phyloP scores from a whole-genome alignment of 495 filamentous ascomycete genomes.

The Neurospora tetrasperma region DNA sequence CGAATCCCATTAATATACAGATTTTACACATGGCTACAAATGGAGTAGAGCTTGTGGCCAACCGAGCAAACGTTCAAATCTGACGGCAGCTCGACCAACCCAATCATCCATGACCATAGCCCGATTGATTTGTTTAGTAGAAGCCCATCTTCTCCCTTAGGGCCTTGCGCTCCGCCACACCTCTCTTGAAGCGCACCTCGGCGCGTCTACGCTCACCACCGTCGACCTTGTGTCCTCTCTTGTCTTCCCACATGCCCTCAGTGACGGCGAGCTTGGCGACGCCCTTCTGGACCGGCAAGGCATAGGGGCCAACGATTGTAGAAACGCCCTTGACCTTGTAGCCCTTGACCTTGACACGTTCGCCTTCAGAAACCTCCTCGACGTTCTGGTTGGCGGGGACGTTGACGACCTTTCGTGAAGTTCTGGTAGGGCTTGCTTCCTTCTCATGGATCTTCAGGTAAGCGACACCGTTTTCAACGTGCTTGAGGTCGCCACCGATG shows the following conservation, averaged over 20 bases:
- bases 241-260: slow-evolving; percentile 84
- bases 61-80: background rate
- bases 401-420: slow-evolving; percentile 52
- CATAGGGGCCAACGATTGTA: slow-evolving; percentile 60
- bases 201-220: slow-evolving; percentile 86
- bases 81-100: background rate
- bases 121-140: slow-evolving; percentile 9
- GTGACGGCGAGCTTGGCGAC: slow-evolving; percentile 55
- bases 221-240: slow-evolving; percentile 80
- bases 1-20: slow-evolving; percentile 17
- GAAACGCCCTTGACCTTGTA: slow-evolving; percentile 55
- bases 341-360: slow-evolving; percentile 44
- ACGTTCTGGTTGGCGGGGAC: slow-evolving; percentile 44
- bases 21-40: slow-evolving; percentile 13
- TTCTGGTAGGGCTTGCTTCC: slow-evolving; percentile 19
- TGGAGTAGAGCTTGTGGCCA: background rate
- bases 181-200: slow-evolving; percentile 57
- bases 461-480: slow-evolving; percentile 63
- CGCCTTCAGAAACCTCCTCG: slow-evolving; percentile 30
- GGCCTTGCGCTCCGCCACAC: slow-evolving; percentile 39
- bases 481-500: slow-evolving; percentile 63
- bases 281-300: slow-evolving; percentile 54
- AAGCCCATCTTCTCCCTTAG: slow-evolving; percentile 26
- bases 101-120: background rate
- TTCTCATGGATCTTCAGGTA: slow-evolving; percentile 59